These are phyloP conservation scores for Lentinula aciculospora DNA, from an alignment of 768 basidiomycete genomes.

Conservation along the genomic window DNA sequence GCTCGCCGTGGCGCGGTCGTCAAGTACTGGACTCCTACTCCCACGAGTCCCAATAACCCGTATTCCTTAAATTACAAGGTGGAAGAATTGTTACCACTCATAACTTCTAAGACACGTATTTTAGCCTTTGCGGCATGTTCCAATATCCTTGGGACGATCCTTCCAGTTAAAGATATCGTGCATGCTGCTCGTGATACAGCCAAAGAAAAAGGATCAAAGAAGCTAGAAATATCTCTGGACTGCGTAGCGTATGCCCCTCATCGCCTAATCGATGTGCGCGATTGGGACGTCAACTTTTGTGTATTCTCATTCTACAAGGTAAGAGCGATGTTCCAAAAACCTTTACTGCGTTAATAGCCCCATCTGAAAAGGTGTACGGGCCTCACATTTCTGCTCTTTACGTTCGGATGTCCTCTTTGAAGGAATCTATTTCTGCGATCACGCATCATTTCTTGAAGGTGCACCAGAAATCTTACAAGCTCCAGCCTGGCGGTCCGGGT, in stretches of 20 bases:
- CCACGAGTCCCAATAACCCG: slow-evolving; percentile 50
- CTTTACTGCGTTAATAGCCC: background rate
- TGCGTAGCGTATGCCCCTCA: slow-evolving; percentile 81
- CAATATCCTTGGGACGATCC: slow-evolving; percentile 65
- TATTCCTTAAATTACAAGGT: slow-evolving; percentile 55
- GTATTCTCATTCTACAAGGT: slow-evolving; percentile 79
- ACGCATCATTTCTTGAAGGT: slow-evolving; percentile 66
- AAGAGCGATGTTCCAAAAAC: slow-evolving; percentile 24
- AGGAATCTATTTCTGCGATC: slow-evolving; percentile 48
- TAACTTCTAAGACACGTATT: slow-evolving; percentile 61
- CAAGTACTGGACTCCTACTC: slow-evolving; percentile 53
- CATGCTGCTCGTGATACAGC: slow-evolving; percentile 46
- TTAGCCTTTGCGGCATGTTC: slow-evolving; percentile 73
- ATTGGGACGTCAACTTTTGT: slow-evolving; percentile 74
- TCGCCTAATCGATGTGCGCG: slow-evolving; percentile 61
- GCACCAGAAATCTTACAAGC: slow-evolving; percentile 44
- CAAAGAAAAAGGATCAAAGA: slow-evolving; percentile 42
- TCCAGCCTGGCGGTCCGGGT: slow-evolving; percentile 70
- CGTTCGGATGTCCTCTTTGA: slow-evolving; percentile 42
- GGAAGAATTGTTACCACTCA: slow-evolving; percentile 54
- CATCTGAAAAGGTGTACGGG: slow-evolving; percentile 57
- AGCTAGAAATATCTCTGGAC: slow-evolving; percentile 67
- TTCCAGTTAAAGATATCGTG: slow-evolving; percentile 55
- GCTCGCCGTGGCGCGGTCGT: slow-evolving; percentile 45
- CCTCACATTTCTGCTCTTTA: slow-evolving; percentile 68